phyloP scores from a whole-genome alignment of 768 basidiomycete genomes.

The Chiua virens region DNA sequence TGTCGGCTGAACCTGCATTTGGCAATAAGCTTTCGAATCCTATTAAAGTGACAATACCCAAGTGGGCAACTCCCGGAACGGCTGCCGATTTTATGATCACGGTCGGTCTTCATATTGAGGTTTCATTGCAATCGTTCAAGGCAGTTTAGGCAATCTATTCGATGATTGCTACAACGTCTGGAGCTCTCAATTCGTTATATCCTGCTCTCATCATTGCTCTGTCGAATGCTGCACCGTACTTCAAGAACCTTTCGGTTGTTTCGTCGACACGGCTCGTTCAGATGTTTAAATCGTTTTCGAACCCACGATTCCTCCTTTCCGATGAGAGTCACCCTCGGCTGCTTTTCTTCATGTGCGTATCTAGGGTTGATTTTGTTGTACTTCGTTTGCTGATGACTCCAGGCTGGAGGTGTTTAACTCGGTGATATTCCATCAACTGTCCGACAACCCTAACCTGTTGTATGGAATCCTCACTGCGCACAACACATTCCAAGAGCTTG shows the following conservation, averaged over 20 bases:
- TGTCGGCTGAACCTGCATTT: conserved; percentile 84
- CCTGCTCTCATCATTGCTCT: conserved; percentile 90
- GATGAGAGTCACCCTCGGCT: conserved; percentile 95
- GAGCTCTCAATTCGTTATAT: conserved; percentile 78
- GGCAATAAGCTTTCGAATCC: conserved; percentile 66
- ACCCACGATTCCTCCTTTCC: conserved; percentile 82
- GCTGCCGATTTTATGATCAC: conserved; percentile 88
- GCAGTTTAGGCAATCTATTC: conserved; percentile 75
- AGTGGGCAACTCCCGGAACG: conserved; percentile 72
- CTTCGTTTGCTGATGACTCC: neutral
- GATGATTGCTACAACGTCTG: conserved; percentile 86
- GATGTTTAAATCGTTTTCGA: conserved; percentile 89
- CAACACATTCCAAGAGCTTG: conserved; percentile 84
- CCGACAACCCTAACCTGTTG: conserved; percentile 83
- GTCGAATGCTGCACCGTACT: conserved; percentile 84
- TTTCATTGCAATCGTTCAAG: conserved; percentile 6
- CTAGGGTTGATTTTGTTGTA: neutral
- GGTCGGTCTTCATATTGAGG: conserved; percentile 43
- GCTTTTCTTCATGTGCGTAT: conserved; percentile 81
- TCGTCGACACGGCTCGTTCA: conserved; percentile 84
- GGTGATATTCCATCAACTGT: conserved; percentile 72
- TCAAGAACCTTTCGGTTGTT: conserved; percentile 76
- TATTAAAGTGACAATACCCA: conserved; percentile 68
- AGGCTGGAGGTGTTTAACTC: conserved; percentile 93
- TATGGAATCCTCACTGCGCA: conserved; percentile 85